Conservation (phyloP, 176 grass and related monocot species). For the Eleusine indica region DNA sequence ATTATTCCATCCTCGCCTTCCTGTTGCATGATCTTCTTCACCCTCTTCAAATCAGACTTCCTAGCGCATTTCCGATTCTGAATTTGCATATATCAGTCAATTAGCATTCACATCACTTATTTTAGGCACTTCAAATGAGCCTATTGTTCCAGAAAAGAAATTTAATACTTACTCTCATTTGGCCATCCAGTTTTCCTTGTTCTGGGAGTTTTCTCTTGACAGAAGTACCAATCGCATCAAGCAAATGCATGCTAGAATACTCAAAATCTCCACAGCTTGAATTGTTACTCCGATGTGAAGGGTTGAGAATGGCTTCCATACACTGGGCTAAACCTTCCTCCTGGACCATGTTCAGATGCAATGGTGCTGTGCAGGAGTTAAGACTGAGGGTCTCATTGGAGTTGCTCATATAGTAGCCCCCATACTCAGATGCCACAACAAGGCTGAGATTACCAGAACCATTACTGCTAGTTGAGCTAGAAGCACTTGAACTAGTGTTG, state of each 20-base stretch:
- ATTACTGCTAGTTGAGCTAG: too few species aligned
- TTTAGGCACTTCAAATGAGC: background rate
- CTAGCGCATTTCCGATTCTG: too few species aligned
- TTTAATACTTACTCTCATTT: constrained; percentile 40
- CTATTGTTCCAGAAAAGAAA: background rate
- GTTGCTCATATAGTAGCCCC: constrained; percentile 15
- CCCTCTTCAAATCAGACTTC: too few species aligned
- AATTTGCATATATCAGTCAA: background rate
- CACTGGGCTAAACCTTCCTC: constrained; percentile 45
- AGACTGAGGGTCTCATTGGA: constrained; percentile 42
- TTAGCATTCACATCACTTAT: constrained; percentile 10
- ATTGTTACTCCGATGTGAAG: constrained; percentile 29
- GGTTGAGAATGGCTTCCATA: constrained; percentile 49
- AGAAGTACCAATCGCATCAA: constrained; percentile 28
- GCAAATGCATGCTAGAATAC: constrained; percentile 42
- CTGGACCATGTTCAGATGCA: constrained; percentile 54
- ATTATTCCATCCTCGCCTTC: too few species aligned
- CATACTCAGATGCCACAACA: too few species aligned
- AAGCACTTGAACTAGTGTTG: too few species aligned
- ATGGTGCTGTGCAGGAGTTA: constrained; percentile 36
- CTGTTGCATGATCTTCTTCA: too few species aligned
- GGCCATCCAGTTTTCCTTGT: constrained; percentile 43
- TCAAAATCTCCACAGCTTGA: constrained; percentile 42
- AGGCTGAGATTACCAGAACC: too few species aligned
- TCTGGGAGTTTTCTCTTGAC: constrained; percentile 50